A percentile compares a stretch with the other conserved stretches of the same genome.
Evolutionary conservation across 164 flowering plant species (phyloP).

Genomic region (Magnolia changhungtana): DNA sequence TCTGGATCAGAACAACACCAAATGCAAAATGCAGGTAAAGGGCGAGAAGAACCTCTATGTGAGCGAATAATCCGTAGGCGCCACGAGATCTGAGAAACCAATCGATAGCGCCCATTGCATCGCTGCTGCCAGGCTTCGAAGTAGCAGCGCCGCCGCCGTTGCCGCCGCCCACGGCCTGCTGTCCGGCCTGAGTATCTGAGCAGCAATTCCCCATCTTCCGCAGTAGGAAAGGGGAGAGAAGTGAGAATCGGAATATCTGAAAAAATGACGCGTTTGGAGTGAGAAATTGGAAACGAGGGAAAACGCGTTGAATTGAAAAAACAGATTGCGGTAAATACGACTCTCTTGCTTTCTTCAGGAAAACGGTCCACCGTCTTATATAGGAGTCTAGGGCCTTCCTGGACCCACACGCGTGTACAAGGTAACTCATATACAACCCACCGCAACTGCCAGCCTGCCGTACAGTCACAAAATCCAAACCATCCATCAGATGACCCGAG

Average conservation of each 20-base stretch:
- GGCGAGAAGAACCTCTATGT: constrained; percentile 66
- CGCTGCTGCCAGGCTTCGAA: constrained; percentile 23
- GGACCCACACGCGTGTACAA: too few species aligned
- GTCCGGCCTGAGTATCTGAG: constrained; percentile 61
- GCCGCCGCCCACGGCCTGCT: constrained; percentile 45
- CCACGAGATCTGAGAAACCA: constrained; percentile 34
- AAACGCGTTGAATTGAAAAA: constrained; percentile 9
- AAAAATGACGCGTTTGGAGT: not conserved
- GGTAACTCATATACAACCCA: too few species aligned
- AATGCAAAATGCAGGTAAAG: not conserved
- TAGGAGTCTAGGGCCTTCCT: too few species aligned
- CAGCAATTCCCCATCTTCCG: constrained; percentile 77
- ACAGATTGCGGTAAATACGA: too few species aligned
- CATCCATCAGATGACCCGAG: too few species aligned
- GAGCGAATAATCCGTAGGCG: constrained; percentile 50
- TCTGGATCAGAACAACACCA: not conserved
- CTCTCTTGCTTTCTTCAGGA: too few species aligned
- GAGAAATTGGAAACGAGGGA: constrained; percentile 8
- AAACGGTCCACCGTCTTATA: too few species aligned
- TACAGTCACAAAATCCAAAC: too few species aligned
- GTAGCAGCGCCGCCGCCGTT: constrained; percentile 25
- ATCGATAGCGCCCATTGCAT: constrained; percentile 37
- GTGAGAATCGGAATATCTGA: not conserved
- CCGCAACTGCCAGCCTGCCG: too few species aligned
- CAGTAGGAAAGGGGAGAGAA: not conserved